phyloP scores from a whole-genome alignment of 2,329 filamentous ascomycete genomes.

The Aspergillus sp. region DNA sequence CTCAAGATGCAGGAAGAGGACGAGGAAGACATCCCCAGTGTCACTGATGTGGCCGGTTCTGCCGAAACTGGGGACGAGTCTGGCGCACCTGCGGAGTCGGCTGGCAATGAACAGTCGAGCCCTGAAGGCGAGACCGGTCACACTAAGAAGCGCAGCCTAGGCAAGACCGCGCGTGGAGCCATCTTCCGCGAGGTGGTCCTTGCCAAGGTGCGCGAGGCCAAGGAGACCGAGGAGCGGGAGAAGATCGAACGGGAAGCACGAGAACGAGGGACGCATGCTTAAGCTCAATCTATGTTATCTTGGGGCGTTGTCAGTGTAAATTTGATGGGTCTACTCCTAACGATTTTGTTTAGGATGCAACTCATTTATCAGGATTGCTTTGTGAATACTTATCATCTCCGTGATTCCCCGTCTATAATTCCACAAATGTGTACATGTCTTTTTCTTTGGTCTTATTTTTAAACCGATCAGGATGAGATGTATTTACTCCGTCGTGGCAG shows the following conservation, averaged over 20 bases:
- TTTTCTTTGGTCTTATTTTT: not conserved
- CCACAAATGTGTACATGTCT: constrained; percentile 4
- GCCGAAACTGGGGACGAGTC: constrained; percentile 33
- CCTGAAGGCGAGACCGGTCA: constrained; percentile 22
- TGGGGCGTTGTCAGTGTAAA: constrained; percentile 3
- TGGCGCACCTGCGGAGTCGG: constrained; percentile 23
- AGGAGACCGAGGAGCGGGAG: constrained; percentile 76
- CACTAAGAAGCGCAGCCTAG: constrained; percentile 54
- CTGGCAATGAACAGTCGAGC: constrained; percentile 11
- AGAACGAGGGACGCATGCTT: constrained; percentile 19
- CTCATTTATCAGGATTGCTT: constrained; percentile 16
- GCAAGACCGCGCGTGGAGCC: constrained; percentile 61
- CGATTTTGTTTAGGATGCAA: constrained; percentile 1
- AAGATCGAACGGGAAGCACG: constrained; percentile 62
- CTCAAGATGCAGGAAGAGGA: constrained; percentile 93
- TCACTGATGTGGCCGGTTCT: constrained; percentile 60
- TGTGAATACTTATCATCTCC: constrained; percentile 27
- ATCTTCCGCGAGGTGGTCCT: constrained; percentile 95
- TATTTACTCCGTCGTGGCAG: no score
- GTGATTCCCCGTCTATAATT: constrained; percentile 31
- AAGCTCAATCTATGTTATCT: not conserved
- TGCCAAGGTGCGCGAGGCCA: constrained; percentile 89
- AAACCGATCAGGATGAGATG: no score
- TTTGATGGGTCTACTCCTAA: not conserved
- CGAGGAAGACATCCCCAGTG: constrained; percentile 65